Conservation (phyloP, 2,329 filamentous ascomycete genomes). For the Aspergillus flavus region DNA sequence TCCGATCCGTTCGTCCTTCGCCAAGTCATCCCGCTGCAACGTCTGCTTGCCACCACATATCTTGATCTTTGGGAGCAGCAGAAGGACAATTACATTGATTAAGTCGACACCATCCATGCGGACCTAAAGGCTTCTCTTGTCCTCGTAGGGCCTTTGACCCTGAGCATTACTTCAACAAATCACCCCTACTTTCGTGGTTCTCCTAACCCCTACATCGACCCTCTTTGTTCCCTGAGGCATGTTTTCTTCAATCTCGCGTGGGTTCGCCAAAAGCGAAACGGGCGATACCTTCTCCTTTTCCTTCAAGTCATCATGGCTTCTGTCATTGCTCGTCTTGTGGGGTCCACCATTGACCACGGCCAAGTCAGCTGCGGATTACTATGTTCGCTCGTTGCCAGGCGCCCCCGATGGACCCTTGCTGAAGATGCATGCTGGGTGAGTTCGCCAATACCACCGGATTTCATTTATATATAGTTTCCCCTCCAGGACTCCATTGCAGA, state of each 20-base stretch:
- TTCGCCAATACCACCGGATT: neutral
- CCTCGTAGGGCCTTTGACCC: slow-evolving; percentile 18
- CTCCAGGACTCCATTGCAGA: neutral
- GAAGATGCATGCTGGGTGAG: slow-evolving; percentile 98
- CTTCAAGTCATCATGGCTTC: slow-evolving; percentile 26
- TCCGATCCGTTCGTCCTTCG: neutral
- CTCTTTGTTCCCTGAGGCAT: slow-evolving; percentile 15
- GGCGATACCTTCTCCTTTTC: slow-evolving; percentile 14
- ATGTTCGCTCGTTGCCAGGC: slow-evolving; percentile 81
- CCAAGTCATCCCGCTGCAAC: neutral
- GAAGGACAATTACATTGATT: neutral
- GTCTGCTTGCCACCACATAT: neutral
- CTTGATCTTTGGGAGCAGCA: neutral
- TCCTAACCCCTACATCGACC: neutral
- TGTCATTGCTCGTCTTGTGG: slow-evolving; percentile 30
- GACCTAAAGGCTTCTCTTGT: slow-evolving; percentile 19
- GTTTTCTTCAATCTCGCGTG: slow-evolving; percentile 22
- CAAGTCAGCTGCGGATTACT: slow-evolving; percentile 81
- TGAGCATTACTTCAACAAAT: neutral
- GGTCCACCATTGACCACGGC: slow-evolving; percentile 29
- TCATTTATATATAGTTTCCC: neutral
- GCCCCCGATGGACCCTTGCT: slow-evolving; percentile 75
- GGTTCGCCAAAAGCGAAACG: slow-evolving; percentile 13
- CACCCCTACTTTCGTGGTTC: neutral
- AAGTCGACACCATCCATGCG: slow-evolving; percentile 13